Conservation (phyloP, 2,329 filamentous ascomycete species). For the Aspergillus chevalieri region DNA sequence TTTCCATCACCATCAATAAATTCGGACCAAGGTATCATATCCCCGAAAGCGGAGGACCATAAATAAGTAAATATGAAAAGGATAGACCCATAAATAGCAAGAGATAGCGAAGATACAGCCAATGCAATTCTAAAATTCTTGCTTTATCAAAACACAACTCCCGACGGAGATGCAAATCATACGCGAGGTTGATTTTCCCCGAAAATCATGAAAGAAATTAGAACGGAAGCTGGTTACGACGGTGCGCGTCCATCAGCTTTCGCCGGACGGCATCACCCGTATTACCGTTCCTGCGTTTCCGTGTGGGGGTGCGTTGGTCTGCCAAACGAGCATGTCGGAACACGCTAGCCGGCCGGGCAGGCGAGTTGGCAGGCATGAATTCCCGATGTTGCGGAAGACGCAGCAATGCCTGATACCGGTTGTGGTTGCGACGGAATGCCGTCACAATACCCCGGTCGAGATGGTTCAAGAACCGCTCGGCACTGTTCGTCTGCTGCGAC, state of each 20-base stretch:
- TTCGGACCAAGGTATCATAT: neutral
- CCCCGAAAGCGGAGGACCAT: constrained; percentile 7
- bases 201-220: constrained; percentile 11
- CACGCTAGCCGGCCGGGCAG: constrained; percentile 37
- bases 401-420: constrained; percentile 44
- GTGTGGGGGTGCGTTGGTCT: constrained; percentile 35
- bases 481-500: constrained; percentile 22
- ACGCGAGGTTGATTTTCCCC: neutral
- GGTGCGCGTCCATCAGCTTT: constrained; percentile 40
- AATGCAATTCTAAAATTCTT: neutral
- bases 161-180: neutral
- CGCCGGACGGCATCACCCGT: constrained; percentile 38
- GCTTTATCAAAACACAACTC: neutral
- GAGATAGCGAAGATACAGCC: too few species aligned
- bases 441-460: constrained; percentile 68
- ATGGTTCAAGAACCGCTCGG: constrained; percentile 56
- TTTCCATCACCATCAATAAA: neutral
- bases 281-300: constrained; percentile 36
- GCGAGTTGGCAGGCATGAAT: constrained; percentile 41
- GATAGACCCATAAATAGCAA: too few species aligned
- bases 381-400: constrained; percentile 43
- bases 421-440: constrained; percentile 63
- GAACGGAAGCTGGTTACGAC: constrained; percentile 33
- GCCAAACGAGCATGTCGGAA: constrained; percentile 36
- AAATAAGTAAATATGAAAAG: neutral